Conservation (phyloP, 148 eudicot genomes). For the Diospyros lotus region DNA sequence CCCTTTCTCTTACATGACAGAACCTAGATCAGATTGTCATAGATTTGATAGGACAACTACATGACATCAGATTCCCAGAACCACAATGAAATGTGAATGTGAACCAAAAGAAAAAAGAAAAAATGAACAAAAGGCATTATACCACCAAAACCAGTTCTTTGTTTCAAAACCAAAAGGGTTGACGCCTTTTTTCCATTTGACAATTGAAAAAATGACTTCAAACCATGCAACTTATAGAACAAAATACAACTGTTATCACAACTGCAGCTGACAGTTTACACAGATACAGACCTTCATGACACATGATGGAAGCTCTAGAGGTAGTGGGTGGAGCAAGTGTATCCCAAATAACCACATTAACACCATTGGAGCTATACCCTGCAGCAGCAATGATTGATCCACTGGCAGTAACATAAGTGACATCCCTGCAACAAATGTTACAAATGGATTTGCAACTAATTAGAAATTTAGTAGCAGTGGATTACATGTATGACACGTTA, state of each 20-base stretch:
- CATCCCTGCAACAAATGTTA: slow-evolving; percentile 57
- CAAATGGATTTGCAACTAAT: slow-evolving; percentile 4
- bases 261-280: slow-evolving; percentile 9
- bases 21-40: not conserved
- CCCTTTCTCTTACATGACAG: not conserved
- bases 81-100: too few species aligned
- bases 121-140: not conserved
- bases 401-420: slow-evolving; percentile 83
- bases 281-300: slow-evolving; percentile 82
- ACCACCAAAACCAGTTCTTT: not conserved
- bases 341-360: slow-evolving; percentile 94
- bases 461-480: not conserved
- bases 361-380: slow-evolving; percentile 82
- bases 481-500: too few species aligned
- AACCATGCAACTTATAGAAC: not conserved
- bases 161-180: too few species aligned
- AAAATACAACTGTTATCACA: not conserved
- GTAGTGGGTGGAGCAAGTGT: slow-evolving; percentile 93
- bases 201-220: not conserved
- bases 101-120: not conserved
- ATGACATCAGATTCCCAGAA: not conserved
- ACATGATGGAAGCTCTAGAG: slow-evolving; percentile 96
- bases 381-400: slow-evolving; percentile 93
- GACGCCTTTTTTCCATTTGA: not conserved
- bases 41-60: slow-evolving; percentile 1